Evolutionary conservation across 2,329 filamentous ascomycete genomes (phyloP), one percentile per base, ranked within the genome.

Genomic region (Apiospora sp.): DNA sequence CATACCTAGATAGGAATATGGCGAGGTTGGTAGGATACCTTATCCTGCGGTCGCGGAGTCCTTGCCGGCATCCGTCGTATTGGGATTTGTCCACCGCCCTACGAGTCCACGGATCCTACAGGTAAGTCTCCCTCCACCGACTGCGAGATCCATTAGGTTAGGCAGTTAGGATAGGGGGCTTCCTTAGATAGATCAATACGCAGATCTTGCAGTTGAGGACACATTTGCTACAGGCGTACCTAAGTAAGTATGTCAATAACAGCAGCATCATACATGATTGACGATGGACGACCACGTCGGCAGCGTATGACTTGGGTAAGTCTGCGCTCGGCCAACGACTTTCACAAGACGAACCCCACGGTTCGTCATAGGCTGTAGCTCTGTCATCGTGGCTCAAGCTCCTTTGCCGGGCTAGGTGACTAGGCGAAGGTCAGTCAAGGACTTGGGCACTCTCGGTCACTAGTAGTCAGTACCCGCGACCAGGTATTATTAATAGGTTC

Each of bases 401-500:
- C 54, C 54, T 61, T 61, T 34, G 54, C 54, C 30, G 54, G 30
- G 54, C 58, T 64, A 64, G 58, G 34, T 64, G 58, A 64, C 34
- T 64, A 64, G 58, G 19, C n/a, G 58, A 37, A 37, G 34, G 54
- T 14, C 49, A 51, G 16, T 12, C 30, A 61, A 61, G 54, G 54
- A 22, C 19, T 49, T 27, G 22, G 34, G 16, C 19, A 64, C 30
- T n/a, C 27, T 19, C 8, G 46, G 46, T n/a, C 54, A 37, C 27
- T 37, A 30, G 54, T 34, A 41, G 58, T 64, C 58, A 41, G 13
- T 64, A 24, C 58, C 58, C 58, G n/a, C 34, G 34, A n/a, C 58
- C 58, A 64, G 58, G 58, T 64, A 64, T 64, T 64, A 64, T 64
- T 41, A 64, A 64, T 64, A 64, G 58, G 58, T 30, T 41, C 58